Base-by-base conservation (phyloP, 164 flowering plant species). In the Akebia trifoliata region DNA sequence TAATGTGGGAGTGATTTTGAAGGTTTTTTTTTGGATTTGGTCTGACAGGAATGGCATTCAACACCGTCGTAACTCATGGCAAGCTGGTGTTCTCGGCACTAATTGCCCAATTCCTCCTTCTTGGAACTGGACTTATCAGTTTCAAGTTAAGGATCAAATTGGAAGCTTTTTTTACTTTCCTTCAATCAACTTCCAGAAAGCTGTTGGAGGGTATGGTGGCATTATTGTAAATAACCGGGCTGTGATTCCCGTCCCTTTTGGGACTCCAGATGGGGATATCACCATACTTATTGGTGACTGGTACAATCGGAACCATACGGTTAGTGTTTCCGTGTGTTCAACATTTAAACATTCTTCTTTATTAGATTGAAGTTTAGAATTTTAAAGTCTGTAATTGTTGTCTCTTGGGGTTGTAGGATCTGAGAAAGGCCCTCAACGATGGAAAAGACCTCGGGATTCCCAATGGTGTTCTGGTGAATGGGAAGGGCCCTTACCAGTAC, bases 101-200 rank as follows among this genome's bases (percentile, higher is more conserved):
- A 94, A 81, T 57, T 94, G 99, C 53, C 99, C 99, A 3, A 94
- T 94, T 59, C 99, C 93, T 26, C 52, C 76, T 11, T 74, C 69
- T 69, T 90, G 96, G 96, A 90, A 90, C 56, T 94, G 90, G 87
- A 90, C 99, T 57, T 90, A 90, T 65, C 69, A 80, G 40, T 94
- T 94, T 66, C 99, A 94, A 61, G 96, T 94, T 7, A 94, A 94
- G 81, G 99, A 94, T 69, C 99, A 94, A 65, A 76, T 94, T 59
- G 99, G 99, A 47, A 94, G 99, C 69, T 94, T 79, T 79, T 90
- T 72, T 67, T 94, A 94, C 78, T 94, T 84, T 78, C 99, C 97
- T 7, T 90, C 97, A 0, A 74, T 80, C 48, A 69, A 82, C 61
- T 78, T 94, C 45, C 99, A 94, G 70, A 86, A 85, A 73, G 99